These are phyloP conservation scores for Cladorrhinum sp. DNA, from an alignment of 2,329 filamentous ascomycete species.

Conservation along the genomic window DNA sequence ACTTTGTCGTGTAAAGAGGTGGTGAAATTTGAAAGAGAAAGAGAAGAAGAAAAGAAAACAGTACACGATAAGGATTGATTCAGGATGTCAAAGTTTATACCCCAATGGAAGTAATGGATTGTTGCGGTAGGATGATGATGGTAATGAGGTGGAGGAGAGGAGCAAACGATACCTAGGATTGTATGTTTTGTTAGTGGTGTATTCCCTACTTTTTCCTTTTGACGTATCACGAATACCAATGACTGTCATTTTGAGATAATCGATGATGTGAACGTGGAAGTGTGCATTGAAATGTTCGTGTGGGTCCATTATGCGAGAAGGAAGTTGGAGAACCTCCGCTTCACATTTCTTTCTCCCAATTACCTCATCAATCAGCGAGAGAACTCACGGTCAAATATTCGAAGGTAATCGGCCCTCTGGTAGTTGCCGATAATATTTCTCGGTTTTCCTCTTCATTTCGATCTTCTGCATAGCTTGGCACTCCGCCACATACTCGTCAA, in stretches of 20 bases:
- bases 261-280: background rate
- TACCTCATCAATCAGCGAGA: background rate
- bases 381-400: too few species aligned
- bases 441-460: too few species aligned
- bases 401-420: too few species aligned
- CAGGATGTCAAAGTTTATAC: slow-evolving; percentile 7
- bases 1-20: slow-evolving; percentile 9
- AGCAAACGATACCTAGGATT: background rate
- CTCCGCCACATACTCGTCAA: too few species aligned
- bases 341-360: background rate
- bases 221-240: slow-evolving; percentile 6
- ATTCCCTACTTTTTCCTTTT: background rate
- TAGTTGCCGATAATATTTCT: too few species aligned
- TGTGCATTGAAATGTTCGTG: background rate
- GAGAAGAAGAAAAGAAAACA: background rate
- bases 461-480: too few species aligned
- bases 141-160: background rate
- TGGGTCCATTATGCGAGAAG: background rate
- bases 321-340: background rate
- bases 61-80: background rate
- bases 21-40: background rate
- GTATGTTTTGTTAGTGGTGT: background rate
- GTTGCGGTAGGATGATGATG: background rate
- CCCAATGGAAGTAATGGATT: slow-evolving; percentile 9
- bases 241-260: background rate